Evolutionary conservation across 1,139 yeast species (phyloP), one percentile per base, ranked within the genome.

Genomic region (Arxiozyma heterogenica): DNA sequence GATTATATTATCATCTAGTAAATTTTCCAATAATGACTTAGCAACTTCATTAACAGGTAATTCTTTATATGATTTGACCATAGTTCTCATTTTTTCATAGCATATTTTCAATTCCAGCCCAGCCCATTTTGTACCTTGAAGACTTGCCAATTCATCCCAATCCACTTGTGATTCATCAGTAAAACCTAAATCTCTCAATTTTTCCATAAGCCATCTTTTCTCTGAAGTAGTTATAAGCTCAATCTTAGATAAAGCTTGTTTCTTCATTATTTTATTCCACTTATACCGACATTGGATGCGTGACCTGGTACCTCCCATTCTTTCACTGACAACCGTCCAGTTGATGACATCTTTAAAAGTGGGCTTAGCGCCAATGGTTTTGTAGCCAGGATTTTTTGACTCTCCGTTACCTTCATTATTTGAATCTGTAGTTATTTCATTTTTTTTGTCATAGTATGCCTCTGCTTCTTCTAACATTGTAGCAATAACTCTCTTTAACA

Each of bases 261-360:
- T 75, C 64, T 82, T 84, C 53, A 82, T 70, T 11, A 90, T 66
- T 69, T 89, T 90, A 64, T 86, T 85, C 96, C 97, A 91, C 69
- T 91, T 91, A 71, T 91, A 91, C 53, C 97, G 81, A 68, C 97
- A 91, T 70, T 91, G 98, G 59, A 91, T 90, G 60, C 98, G 78
- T 0, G 95, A 86, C 57, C 98, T 78, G 1, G 81, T 75, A 2
- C 97, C 97, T 45, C 87, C 84, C 95, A 91, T 89, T 51, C 80
- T 74, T 65, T 91, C 97, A 64, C 94, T 84, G 1, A 91, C 94
- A 15, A 83, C 74, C 0, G 97, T 90, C 97, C 98, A 91, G 67
- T 91, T 91, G 51, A 90, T 81, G 1, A 77, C 67, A 57, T 71
- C 71, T 47, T 63, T 65, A 34, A 68, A 62, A 21, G 50, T 49